A percentile compares a stretch with the other conserved stretches of the same genome.
phyloP scores from a whole-genome alignment of 129 eudicot species.

The Ambrosia artemisiifolia region DNA sequence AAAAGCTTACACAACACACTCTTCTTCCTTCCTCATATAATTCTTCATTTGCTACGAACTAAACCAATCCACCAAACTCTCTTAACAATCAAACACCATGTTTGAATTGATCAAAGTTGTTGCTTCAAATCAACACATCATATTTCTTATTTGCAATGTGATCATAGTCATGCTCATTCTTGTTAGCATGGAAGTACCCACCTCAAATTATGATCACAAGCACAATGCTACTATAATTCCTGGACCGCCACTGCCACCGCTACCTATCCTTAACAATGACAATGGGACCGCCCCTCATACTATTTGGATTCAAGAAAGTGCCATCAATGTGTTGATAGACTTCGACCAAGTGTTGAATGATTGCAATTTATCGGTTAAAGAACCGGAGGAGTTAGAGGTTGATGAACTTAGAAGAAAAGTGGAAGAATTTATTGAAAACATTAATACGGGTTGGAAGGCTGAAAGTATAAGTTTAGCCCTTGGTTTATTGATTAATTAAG shows the following conservation, averaged over 20 bases:
- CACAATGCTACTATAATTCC: neutral
- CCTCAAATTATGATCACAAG: constrained; percentile 14
- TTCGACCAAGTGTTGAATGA: constrained; percentile 17
- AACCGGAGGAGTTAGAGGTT: constrained; percentile 32
- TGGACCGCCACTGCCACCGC: neutral
- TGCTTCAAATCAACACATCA: constrained; percentile 40
- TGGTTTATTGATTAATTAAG: neutral
- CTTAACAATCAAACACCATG: constrained; percentile 20
- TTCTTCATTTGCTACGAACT: constrained; percentile 10
- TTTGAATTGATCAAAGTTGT: constrained; percentile 42
- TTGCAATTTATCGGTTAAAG: constrained; percentile 1
- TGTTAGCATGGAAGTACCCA: constrained; percentile 44
- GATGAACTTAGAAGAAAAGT: constrained; percentile 65
- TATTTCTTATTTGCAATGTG: constrained; percentile 62
- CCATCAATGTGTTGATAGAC: constrained; percentile 20
- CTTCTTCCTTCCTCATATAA: constrained; percentile 16
- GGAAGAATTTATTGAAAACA: constrained; percentile 68
- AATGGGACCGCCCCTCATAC: constrained; percentile 2
- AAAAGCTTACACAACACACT: constrained; percentile 44
- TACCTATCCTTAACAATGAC: neutral
- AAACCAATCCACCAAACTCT: neutral
- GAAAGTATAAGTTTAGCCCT: constrained; percentile 22
- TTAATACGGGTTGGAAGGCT: constrained; percentile 58
- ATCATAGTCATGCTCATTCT: constrained; percentile 48
- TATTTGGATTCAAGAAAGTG: neutral